Evolutionary conservation across 2,329 filamentous ascomycete species (phyloP), one percentile per base, ranked within the genome.

Genomic region (Daldinia eschscholtzii): DNA sequence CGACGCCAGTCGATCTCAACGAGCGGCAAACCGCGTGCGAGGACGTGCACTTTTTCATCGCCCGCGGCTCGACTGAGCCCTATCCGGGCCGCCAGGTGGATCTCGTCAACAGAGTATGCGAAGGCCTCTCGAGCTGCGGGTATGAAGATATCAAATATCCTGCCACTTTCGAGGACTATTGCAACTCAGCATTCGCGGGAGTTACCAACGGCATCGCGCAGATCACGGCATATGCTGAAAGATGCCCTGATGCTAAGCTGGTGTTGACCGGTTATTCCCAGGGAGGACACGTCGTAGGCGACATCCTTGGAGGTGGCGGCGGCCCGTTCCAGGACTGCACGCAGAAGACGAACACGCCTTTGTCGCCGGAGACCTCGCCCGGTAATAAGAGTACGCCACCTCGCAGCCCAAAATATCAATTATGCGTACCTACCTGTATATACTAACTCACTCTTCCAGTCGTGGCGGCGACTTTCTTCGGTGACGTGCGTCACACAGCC

Each of bases 201-300:
- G 72, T 74, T 18, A 35, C 30, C 50, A 68, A 70, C 53, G 75
- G 74, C 33, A 62, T 68, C 23, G 52, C 67, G 13, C 70, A 75
- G 64, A 75, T 79, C 60, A 68, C 68, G 7, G 70, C 72, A 4
- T 79, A 78, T 46, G 67, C 72, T 15, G 65, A 68, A 52, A 68
- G 67, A 4, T 79, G 77, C 65, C 77, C 77, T 13, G 57, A 72
- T n/a, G 66, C 70, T 52, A 75, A 73, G 65, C 61, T 79, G 20
- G 75, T 77, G 33, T 35, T 79, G 52, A 76, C 70, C 13, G 77
- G 77, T 6, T 79, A 77, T 71, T 76, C 73, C 20, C 73, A 79
- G 58, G 70, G 70, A 3, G 72, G 33, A 6, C 64, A 72, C 2
- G 46, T 72, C 26, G 61, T 67, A 18, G 72, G 70, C 20, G 72